Base-by-base conservation (phyloP, 2,329 filamentous ascomycete species). In the Stagonosporopsis rhizophila region DNA sequence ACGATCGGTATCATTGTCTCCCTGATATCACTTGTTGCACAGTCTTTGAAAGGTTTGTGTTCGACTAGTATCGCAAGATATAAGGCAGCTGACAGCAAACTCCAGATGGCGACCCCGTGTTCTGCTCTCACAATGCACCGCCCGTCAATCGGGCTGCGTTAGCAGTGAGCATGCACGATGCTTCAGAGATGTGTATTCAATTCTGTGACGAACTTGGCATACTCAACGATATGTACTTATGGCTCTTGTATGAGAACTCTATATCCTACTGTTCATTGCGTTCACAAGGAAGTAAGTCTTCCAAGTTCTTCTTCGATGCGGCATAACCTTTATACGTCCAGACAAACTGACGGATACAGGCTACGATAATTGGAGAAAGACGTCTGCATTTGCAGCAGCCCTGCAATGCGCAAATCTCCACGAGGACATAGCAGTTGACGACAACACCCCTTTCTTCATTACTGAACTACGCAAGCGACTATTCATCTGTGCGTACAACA, bases 1-100 rank as follows among this genome's bases (percentile, higher is more conserved):
- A 71, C 79, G 20, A 70, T 81, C 2, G 79, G 78, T 0, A 69
- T 77, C 7, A 66, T 79, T 2, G 64, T 78, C 4, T 72, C 72
- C 1, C 52, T 77, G 32, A 73, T 78, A 1, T 76, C 74, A 0
- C 59, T 79, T 15, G 63, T 78, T 17, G 74, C 74, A 7, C 61
- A 66, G 22, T 68, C 64, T 15, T 39, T 75, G 5, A 67, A 66
- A 59, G 68, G 70, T 71, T 44, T 42, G 53, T 25, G 4, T 2
- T 34, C 4, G 12, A 14, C 28, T 12, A 14, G 12, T 30, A 4
- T 15, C 2, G 6, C 15, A 14, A 4, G 3, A 12, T 14, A 2
- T 12, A 1, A 28, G 17, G 6, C 4, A 40, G 44, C 52, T 65
- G 35, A 60, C 38, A 11, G 7, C 12, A 19, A 2, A 17, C n/a